Conservation (phyloP, 306 rosid species). For the Gastrolobium villosum region DNA sequence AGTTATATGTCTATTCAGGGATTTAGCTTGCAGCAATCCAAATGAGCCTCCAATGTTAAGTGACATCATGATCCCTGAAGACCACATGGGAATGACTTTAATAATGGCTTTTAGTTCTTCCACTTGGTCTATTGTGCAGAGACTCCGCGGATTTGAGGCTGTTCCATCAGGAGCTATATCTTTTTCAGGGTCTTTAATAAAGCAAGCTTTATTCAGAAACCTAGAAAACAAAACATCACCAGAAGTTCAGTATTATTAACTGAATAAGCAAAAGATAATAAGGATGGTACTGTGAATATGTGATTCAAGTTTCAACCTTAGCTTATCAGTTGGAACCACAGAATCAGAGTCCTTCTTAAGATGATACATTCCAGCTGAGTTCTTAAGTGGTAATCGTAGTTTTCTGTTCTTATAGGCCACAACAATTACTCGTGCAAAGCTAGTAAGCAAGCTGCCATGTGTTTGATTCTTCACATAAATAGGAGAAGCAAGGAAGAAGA, state of each 20-base stretch:
- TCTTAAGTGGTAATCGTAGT: constrained; percentile 46
- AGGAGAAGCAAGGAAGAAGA: constrained; percentile 67
- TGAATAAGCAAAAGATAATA: background rate
- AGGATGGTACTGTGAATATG: background rate
- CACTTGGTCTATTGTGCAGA: constrained; percentile 70
- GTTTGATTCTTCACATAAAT: constrained; percentile 60
- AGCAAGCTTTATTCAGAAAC: constrained; percentile 73
- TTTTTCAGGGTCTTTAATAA: constrained; percentile 56
- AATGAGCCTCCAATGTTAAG: constrained; percentile 60
- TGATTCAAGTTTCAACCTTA: constrained; percentile 56
- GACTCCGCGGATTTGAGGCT: constrained; percentile 71
- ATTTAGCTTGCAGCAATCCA: constrained; percentile 67
- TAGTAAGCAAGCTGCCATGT: constrained; percentile 61
- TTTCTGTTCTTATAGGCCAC: constrained; percentile 66
- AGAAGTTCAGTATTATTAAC: background rate
- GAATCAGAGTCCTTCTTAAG: constrained; percentile 52
- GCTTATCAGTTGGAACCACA: constrained; percentile 63
- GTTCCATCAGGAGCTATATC: constrained; percentile 64
- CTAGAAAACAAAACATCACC: constrained; percentile 37
- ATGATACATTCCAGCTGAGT: constrained; percentile 53
- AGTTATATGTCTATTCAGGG: constrained; percentile 67
- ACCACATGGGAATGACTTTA: constrained; percentile 77
- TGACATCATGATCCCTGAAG: constrained; percentile 61
- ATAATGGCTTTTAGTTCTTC: constrained; percentile 75
- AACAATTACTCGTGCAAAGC: constrained; percentile 60